Evolutionary conservation across 2,329 filamentous ascomycete species (phyloP).

Genomic region (Pleomassaria siparia): DNA sequence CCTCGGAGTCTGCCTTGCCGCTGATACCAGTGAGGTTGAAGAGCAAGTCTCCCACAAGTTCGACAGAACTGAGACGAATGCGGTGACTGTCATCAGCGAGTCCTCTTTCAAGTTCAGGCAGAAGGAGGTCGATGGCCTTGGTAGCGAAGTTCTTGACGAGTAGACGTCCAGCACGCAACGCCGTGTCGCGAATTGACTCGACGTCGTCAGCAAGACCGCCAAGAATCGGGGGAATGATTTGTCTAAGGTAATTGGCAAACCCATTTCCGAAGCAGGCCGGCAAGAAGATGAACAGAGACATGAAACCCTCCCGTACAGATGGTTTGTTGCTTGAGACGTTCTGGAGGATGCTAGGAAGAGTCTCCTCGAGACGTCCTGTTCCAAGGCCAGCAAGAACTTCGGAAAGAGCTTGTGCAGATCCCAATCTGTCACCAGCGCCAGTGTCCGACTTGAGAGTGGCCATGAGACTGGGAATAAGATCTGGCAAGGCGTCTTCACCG

Average conservation of each 20-base stretch:
- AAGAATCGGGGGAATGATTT: slow-evolving; percentile 93
- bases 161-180: slow-evolving; percentile 86
- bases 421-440: slow-evolving; percentile 91
- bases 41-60: slow-evolving; percentile 91
- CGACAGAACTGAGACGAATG: slow-evolving; percentile 96
- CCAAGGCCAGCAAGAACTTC: slow-evolving; percentile 95
- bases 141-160: slow-evolving; percentile 98
- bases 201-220: slow-evolving; percentile 93
- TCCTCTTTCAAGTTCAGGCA: slow-evolving; percentile 93
- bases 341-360: slow-evolving; percentile 90
- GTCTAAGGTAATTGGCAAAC: slow-evolving; percentile 92
- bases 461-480: slow-evolving; percentile 97
- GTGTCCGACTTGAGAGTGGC: slow-evolving; percentile 96
- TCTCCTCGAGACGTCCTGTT: slow-evolving; percentile 90
- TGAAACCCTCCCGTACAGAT: slow-evolving; percentile 94
- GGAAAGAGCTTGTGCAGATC: slow-evolving; percentile 92
- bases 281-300: slow-evolving; percentile 99
- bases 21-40: slow-evolving; percentile 98
- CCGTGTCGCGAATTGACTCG: slow-evolving; percentile 96
- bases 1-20: slow-evolving; percentile 72
- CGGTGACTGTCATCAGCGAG: slow-evolving; percentile 97
- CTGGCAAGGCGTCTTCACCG: slow-evolving; percentile 92
- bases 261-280: slow-evolving; percentile 99
- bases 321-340: slow-evolving; percentile 91
- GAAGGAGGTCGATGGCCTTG: slow-evolving; percentile 86